Conservation (phyloP, 805 yeast genomes). For the Cyberlindnera euphorbiiphila region DNA sequence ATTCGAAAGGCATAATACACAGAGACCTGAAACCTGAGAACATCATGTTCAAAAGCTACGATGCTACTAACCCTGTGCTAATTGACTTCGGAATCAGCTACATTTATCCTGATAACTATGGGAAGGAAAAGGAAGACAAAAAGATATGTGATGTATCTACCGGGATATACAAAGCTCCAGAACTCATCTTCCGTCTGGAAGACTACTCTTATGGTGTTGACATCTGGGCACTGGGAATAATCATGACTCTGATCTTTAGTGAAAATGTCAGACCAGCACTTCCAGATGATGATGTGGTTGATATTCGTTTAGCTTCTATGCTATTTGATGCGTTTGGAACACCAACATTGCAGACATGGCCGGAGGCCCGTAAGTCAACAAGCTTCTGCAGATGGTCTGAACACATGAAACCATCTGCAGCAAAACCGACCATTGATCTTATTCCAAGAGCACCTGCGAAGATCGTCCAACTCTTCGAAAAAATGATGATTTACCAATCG, state of each 20-base stretch:
- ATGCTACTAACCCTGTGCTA: conserved; percentile 30
- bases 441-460: conserved; percentile 34
- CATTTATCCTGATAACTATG: conserved; percentile 50
- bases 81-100: conserved; percentile 41
- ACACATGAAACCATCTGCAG: conserved; percentile 25
- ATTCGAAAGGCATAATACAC: conserved; percentile 75
- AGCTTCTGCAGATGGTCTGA: conserved; percentile 28
- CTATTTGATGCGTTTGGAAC: conserved; percentile 61
- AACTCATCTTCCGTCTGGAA: conserved; percentile 56
- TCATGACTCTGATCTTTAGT: conserved; percentile 51
- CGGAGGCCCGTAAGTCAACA: conserved; percentile 37
- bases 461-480: conserved; percentile 31
- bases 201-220: conserved; percentile 57
- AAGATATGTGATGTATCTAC: conserved; percentile 59
- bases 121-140: conserved; percentile 42
- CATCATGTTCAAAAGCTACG: conserved; percentile 46
- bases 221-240: conserved; percentile 68
- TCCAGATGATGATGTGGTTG: conserved; percentile 42
- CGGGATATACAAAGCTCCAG: conserved; percentile 70
- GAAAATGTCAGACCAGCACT: conserved; percentile 36
- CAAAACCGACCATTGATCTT: conserved; percentile 23
- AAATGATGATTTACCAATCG: conserved; percentile 43
- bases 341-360: conserved; percentile 44
- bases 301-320: conserved; percentile 52
- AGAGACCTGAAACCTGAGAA: conserved; percentile 90